A percentile compares a stretch with the other conserved stretches of the same genome.
These are phyloP conservation scores for Ustilago trichophora DNA, from an alignment of 1,284 basidiomycete species.

Conservation along the genomic window DNA sequence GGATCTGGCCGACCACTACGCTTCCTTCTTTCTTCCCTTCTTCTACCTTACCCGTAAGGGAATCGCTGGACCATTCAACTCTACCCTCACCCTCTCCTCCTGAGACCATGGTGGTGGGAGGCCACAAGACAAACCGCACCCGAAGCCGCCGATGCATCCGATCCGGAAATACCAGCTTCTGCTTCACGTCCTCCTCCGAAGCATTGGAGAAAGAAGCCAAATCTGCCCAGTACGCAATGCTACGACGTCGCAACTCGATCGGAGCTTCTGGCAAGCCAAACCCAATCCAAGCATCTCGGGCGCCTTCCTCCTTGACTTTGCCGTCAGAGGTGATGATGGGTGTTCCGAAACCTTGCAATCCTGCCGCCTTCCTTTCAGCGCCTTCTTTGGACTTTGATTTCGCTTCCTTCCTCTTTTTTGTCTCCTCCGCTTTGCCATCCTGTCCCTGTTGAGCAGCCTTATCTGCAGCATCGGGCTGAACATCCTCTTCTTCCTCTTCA, in stretches of 20 bases:
- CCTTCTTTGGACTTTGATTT: too few species aligned
- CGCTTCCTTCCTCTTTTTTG: too few species aligned
- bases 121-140: slow-evolving; percentile 40
- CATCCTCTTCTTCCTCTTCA: slow-evolving; percentile 2
- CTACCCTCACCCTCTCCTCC: neutral
- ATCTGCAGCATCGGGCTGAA: neutral
- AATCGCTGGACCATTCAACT: slow-evolving; percentile 43
- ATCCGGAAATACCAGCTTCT: slow-evolving; percentile 52
- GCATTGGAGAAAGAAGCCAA: neutral
- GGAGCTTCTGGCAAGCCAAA: slow-evolving; percentile 56
- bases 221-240: slow-evolving; percentile 57
- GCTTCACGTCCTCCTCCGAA: neutral
- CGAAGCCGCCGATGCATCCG: slow-evolving; percentile 43
- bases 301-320: slow-evolving; percentile 55
- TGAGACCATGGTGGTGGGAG: neutral
- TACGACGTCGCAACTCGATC: slow-evolving; percentile 30
- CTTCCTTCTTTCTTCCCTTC: too few species aligned
- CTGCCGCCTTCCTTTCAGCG: slow-evolving; percentile 2
- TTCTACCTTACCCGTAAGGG: too few species aligned
- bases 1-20: slow-evolving; percentile 8
- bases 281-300: slow-evolving; percentile 61
- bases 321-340: slow-evolving; percentile 53
- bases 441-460: neutral
- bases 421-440: neutral
- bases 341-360: slow-evolving; percentile 51